A percentile compares a stretch with the other conserved stretches of the same genome.
Conservation (phyloP, 2,329 filamentous ascomycete species). For the Sporothrix brunneoviolacea region DNA sequence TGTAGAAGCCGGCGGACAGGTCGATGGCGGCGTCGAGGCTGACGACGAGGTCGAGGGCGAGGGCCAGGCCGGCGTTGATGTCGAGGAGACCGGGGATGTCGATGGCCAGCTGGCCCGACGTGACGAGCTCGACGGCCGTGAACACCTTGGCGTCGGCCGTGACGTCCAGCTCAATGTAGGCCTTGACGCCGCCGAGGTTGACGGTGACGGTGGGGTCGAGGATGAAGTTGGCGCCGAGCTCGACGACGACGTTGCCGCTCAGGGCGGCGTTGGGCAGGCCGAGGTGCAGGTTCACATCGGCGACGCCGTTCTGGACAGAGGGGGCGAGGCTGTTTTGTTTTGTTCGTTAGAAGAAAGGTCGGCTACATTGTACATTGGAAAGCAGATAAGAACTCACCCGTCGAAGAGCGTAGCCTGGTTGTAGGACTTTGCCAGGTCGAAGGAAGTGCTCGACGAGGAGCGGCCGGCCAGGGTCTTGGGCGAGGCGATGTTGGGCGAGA, state of each 20-base stretch:
- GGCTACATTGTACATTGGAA: too few relatives aligned
- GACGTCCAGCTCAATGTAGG: conserved; percentile 23
- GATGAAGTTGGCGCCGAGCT: conserved; percentile 17
- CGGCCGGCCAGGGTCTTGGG: conserved; percentile 4
- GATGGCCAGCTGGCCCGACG: conserved; percentile 18
- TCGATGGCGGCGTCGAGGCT: conserved; percentile 22
- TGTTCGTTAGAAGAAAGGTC: background rate
- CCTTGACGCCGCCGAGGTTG: conserved; percentile 23
- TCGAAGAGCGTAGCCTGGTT: conserved; percentile 19
- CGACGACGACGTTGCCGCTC: conserved; percentile 17
- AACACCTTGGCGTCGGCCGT: conserved; percentile 21
- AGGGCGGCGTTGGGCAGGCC: conserved; percentile 19
- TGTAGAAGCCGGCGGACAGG: conserved; percentile 22
- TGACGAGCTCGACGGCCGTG: conserved; percentile 20
- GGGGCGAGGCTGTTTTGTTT: conserved; percentile 13
- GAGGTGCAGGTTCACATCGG: conserved; percentile 18
- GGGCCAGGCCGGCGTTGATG: conserved; percentile 21
- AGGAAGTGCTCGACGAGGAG: conserved; percentile 5
- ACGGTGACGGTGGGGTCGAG: conserved; percentile 17
- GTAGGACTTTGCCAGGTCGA: conserved; percentile 17
- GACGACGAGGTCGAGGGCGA: conserved; percentile 25
- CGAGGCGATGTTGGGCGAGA: background rate
- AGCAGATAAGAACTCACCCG: conserved; percentile 10
- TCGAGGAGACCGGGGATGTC: conserved; percentile 22
- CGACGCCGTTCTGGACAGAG: conserved; percentile 1